A percentile compares a stretch with the other conserved stretches of the same genome.
Evolutionary conservation across 192 early-diverging fungal genomes (phyloP).

Genomic region (Coemansia sp.): DNA sequence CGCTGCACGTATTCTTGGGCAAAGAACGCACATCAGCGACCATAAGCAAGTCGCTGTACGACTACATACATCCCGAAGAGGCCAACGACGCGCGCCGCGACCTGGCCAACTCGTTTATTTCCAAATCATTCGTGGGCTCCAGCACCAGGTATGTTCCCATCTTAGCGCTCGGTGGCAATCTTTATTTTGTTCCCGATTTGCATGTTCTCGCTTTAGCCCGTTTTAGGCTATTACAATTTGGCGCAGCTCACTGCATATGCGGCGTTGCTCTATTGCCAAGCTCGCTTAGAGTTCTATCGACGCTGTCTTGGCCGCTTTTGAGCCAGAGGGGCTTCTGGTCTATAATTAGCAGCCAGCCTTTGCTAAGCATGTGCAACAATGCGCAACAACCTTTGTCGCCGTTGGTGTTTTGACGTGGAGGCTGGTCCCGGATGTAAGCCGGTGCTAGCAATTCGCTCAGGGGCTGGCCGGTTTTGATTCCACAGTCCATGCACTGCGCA

Average conservation of each 20-base stretch:
- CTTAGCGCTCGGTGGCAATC: not conserved
- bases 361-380: slow-evolving; percentile 17
- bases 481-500: not conserved
- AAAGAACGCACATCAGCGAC: slow-evolving; percentile 16
- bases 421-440: not conserved
- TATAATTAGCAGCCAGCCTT: slow-evolving; percentile 11
- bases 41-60: slow-evolving; percentile 44
- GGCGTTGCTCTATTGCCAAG: slow-evolving; percentile 2
- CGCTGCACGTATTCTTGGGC: slow-evolving; percentile 41
- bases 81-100: slow-evolving; percentile 46
- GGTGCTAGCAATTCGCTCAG: not conserved
- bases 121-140: slow-evolving; percentile 45
- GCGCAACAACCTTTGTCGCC: slow-evolving; percentile 7
- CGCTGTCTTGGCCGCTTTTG: not conserved
- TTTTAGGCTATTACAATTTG: not conserved
- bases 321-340: slow-evolving; percentile 4
- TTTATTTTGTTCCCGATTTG: slow-evolving; percentile 13
- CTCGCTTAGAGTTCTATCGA: not conserved
- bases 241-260: slow-evolving; percentile 6
- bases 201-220: not conserved
- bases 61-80: slow-evolving; percentile 56
- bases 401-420: not conserved
- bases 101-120: slow-evolving; percentile 37
- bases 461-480: slow-evolving; percentile 4
- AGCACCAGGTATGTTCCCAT: slow-evolving; percentile 39